A percentile compares a stretch with the other conserved stretches of the same genome.
phyloP scores from a whole-genome alignment of 1,139 yeast genomes.

The Protomyces inundatus region DNA sequence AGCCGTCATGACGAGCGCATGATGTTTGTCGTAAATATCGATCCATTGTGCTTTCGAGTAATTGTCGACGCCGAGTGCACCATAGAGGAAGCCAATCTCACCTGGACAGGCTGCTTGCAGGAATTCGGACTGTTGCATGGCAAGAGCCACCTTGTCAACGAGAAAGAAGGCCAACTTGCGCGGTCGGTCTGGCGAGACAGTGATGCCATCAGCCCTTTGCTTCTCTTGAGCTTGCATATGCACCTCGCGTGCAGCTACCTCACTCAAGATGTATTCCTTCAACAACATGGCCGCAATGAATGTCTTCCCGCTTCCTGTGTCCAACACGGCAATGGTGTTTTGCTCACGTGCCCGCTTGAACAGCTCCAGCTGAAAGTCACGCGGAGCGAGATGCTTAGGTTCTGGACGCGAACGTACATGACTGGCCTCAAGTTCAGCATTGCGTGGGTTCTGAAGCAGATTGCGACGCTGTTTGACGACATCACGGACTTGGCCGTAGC shows the following conservation, averaged over 20 bases:
- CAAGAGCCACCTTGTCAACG: conserved; percentile 30
- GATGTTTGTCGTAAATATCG: conserved; percentile 21
- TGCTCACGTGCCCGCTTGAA: conserved; percentile 19
- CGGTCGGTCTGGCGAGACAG: neutral
- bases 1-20: conserved; percentile 30
- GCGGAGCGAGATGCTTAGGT: neutral
- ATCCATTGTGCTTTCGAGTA: conserved; percentile 24
- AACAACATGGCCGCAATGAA: conserved; percentile 28
- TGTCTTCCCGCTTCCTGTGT: conserved; percentile 30
- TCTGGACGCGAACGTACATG: neutral
- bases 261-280: conserved; percentile 7
- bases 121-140: conserved; percentile 29
- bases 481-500: conserved; percentile 38
- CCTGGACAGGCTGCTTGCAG: conserved; percentile 25
- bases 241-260: conserved; percentile 1
- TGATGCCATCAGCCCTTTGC: neutral
- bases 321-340: conserved; percentile 29
- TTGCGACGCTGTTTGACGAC: conserved; percentile 1
- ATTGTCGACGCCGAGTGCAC: conserved; percentile 27
- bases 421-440: neutral
- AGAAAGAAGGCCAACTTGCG: conserved; percentile 24
- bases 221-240: neutral
- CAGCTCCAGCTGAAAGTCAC: conserved; percentile 28
- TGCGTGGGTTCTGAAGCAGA: neutral
- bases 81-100: conserved; percentile 22